Evolutionary conservation across 805 yeast species (phyloP), one percentile per base, ranked within the genome.

Genomic region (Pichia nakasei): DNA sequence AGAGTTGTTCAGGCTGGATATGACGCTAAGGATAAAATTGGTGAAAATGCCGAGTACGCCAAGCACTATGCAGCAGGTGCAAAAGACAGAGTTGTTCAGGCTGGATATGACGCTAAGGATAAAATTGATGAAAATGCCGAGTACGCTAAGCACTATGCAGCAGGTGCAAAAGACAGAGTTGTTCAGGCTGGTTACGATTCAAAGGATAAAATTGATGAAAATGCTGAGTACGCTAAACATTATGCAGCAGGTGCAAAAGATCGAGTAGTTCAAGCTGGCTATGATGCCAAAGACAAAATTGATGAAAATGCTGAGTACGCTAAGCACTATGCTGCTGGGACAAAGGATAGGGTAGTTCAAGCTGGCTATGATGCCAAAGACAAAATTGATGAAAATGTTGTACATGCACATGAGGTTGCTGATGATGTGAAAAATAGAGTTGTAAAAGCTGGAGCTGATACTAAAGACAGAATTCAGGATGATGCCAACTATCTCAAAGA

Each of bases 401-500:
- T 35, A 22, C 38, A 43, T 38, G 45, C 45, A 3, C 19, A 38
- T 11, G 22, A 43, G 15, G 26, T 24, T 19, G 42, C 32, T 8
- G 45, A 22, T 3, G 45, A 37, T 27, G 32, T 27, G 5, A 43
- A 38, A 9, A 42, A 43, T 27, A 20, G 38, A 12, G 42, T 38
- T 26, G 38, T 18, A 3, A 42, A 43, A 35, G 42, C 42, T 11
- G 46, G 46, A 20, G 27, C 38, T 15, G 39, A 45, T 24, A 60
- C 61, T 12, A 51, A 56, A 40, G 39, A 41, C 13, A 35, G 29
- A 8, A 12, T 35, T 3, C 15, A 21, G 4, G 36, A 22, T 3
- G 20, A 37, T 31, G 44, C 37, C 12, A 32, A 42, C 4, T 31
- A 36, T 31, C 38, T 38, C 3, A 34, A 38, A 19, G 29, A 43